Base-by-base conservation (phyloP, 257 asterid species). In the Solanum verrucosum region DNA sequence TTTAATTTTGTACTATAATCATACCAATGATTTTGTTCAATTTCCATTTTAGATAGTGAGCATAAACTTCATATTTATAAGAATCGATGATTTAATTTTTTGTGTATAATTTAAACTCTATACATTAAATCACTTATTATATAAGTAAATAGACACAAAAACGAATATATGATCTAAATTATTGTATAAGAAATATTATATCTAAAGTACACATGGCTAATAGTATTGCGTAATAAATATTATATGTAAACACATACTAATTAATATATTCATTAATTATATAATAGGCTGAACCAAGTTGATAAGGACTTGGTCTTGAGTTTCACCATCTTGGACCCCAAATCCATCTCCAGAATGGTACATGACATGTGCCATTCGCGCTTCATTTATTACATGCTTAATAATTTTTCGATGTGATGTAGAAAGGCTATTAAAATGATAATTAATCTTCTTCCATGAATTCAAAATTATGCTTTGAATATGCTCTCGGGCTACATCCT, bases 261-360 rank as follows among this genome's bases (percentile, higher is more conserved):
- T 15, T 49, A 49, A 46, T 46, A 46, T n/a, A n/a, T n/a, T n/a
- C n/a, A n/a, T n/a, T n/a, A n/a, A 77, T 78, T 59, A n/a, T 33
- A 77, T 85, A 59, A 93, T 34, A 59, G 95, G 94, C 14, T 90
- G 35, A 33, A 94, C 85, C 89, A 92, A 90, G 84, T 90, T 92
- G 20, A 93, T 88, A 7, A 91, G 18, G 38, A 94, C 91, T 68
- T 90, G 92, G 9, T 85, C 89, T 60, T 85, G 85, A 5, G 93
- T 93, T 77, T 91, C 93, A 7, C 89, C 31, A 87, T 90, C 95
- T 87, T 91, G 94, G 86, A 86, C 92, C 3, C 93, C 94, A 86
- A 90, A 92, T 23, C 97, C 97, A 11, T 94, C 97, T 68, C 95
- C 96, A 31, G 90, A 84, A 35, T 91, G 93, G 77, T 94, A 93